Base-by-base conservation (phyloP, 2,329 filamentous ascomycete species). In the Talaromyces islandicus region DNA sequence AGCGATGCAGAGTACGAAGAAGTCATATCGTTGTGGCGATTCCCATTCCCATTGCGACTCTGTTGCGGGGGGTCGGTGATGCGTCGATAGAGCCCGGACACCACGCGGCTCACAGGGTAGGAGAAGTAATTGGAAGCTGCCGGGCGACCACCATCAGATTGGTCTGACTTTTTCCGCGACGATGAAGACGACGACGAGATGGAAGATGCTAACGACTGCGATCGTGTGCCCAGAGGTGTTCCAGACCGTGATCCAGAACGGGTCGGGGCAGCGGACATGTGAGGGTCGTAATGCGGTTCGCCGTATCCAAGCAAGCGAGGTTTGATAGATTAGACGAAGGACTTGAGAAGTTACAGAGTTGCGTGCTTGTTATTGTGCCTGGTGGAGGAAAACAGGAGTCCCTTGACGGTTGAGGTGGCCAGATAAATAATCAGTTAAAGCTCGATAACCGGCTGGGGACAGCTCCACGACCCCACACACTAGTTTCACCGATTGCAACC, bases 1-100 rank as follows among this genome's bases (percentile, higher is more conserved):
- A 64, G 64, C 21, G 68, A 68, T 48, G 67, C 66, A 62, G 70
- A 68, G 61, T 73, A 72, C 43, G 84, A 81, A 11, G 81, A 77
- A 27, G 83, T 65, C 32, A 63, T 64, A 35, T 62, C 41, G 43
- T 25, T 56, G 57, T 62, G 64, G 50, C 61, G 64, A 50, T 63
- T 68, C 56, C 60, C 59, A 56, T 66, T 67, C 35, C 59, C 63
- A 55, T 65, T 66, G 27, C 62, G 59, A 21, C 62, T 53, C 7
- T 51, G 19, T 12, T 41, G 46, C 4, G 64, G 57, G 11, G 77
- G 75, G 59, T 80, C 78, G 56, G 78, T 80, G 43, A 91, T 84
- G 62, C 88, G 86, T 38, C 88, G 84, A 64, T 90, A 84, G 56
- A 91, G 78, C 19, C 87, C 87, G 35, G 85, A 85, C 68, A 82